Base-by-base conservation (phyloP, 176 grass and related monocot genomes). In the Oryza longistaminata region DNA sequence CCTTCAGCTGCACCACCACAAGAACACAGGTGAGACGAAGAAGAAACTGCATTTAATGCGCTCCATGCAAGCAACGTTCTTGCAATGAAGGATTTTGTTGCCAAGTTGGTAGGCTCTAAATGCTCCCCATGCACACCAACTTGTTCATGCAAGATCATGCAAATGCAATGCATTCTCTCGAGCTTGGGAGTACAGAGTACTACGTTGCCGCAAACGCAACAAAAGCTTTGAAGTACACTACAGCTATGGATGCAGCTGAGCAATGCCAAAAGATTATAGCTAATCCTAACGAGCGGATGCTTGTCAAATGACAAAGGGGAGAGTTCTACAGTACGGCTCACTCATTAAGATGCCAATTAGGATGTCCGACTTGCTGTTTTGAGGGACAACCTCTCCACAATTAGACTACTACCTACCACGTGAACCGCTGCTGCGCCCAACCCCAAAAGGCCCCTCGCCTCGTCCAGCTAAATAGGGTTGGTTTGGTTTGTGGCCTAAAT, bases 1-100 rank as follows among this genome's bases (percentile, higher is more conserved):
- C 91, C 82, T 96, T 96, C 60, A 94, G 64, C 97, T 99, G 83
- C 65, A 89, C 39, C 26, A 5, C 49, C 39, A 25, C 19, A 21
- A 49, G 46, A 49, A 49, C 46, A 49, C 46, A 4, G 46, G 13
- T 40, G 46, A 49, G 12, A 14, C 7, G 6, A 39, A 33, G 5
- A 72, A 65, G 62, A 88, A 79, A 77, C 67, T 17, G 88, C 84
- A 87, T 66, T 87, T 22, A 90, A 79, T 86, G 68, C 69, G 46
- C 31, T 74, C 88, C 88, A 80, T 84, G 85, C 85, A 87, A 87
- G 75, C 16, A 66, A 80, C 75, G 69, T 80, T 69, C 69, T 65
- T 42, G 85, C 70, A 74, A 70, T 27, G 81, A 48, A 53, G 62
- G 26, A 31, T 83, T 78, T n/a, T 78, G 79, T 73, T 60, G 73